Evolutionary conservation across 2,329 filamentous ascomycete genomes (phyloP).

Genomic region (Microcera coccophila): DNA sequence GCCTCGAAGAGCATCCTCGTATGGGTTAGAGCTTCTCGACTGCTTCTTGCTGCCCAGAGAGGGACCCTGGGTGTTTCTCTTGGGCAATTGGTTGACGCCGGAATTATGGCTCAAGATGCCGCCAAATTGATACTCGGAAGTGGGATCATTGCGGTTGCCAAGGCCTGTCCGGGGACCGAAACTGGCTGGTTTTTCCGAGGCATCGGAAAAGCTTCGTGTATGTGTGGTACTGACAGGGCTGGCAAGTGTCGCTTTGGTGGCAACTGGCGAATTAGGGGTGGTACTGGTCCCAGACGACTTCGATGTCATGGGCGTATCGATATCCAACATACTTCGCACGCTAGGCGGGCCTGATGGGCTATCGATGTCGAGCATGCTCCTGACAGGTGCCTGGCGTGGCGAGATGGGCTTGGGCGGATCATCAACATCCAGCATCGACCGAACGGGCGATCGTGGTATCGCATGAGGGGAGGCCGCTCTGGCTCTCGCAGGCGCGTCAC

Average conservation of each 20-base stretch:
- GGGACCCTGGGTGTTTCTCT: conserved; percentile 48
- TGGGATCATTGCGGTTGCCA: conserved; percentile 38
- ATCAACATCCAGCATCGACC: conserved; percentile 63
- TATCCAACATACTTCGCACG: conserved; percentile 52
- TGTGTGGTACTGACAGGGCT: conserved; percentile 19
- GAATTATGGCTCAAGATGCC: conserved; percentile 52
- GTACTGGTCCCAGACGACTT: conserved; percentile 30
- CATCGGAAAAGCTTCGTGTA: conserved; percentile 55
- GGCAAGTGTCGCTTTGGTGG: conserved; percentile 13
- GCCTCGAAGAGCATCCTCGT: conserved; percentile 53
- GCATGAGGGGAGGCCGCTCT: conserved; percentile 53
- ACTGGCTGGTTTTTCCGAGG: conserved; percentile 43
- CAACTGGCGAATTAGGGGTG: conserved; percentile 32
- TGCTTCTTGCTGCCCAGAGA: conserved; percentile 26
- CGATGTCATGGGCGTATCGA: conserved; percentile 36
- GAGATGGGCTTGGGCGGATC: conserved; percentile 25
- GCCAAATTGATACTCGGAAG: conserved; percentile 58
- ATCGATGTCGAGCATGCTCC: conserved; percentile 23
- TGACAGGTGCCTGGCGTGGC: not conserved
- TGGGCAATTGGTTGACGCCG: conserved; percentile 48
- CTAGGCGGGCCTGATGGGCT: conserved; percentile 39
- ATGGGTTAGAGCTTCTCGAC: conserved; percentile 33
- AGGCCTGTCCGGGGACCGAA: conserved; percentile 36
- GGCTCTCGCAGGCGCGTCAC: conserved; percentile 34
- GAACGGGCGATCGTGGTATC: conserved; percentile 61